phyloP scores from a whole-genome alignment of 202 grass and related monocot species.

The Setaria italica region DNA sequence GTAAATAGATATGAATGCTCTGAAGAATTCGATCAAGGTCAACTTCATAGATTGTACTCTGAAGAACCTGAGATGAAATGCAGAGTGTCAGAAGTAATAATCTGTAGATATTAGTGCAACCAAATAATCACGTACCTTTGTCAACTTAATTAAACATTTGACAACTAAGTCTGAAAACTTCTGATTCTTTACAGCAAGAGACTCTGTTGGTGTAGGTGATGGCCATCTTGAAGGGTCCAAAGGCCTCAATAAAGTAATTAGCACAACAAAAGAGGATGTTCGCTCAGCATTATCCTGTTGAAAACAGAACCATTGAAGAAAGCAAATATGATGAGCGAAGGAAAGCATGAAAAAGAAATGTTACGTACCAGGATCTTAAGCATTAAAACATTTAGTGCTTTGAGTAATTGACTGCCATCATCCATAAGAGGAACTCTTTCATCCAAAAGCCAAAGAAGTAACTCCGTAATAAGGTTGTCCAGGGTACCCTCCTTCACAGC shows the following conservation, averaged over 20 bases:
- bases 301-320: slow-evolving; percentile 42
- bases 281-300: slow-evolving; percentile 95
- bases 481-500: slow-evolving; percentile 90
- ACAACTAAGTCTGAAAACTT: slow-evolving; percentile 99
- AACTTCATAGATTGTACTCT: slow-evolving; percentile 93
- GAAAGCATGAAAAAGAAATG: slow-evolving; percentile 34
- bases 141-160: slow-evolving; percentile 99
- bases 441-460: slow-evolving; percentile 99
- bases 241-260: slow-evolving; percentile 92
- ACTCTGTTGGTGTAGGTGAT: slow-evolving; percentile 58
- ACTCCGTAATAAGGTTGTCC: slow-evolving; percentile 96
- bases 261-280: slow-evolving; percentile 93
- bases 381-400: slow-evolving; percentile 98
- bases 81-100: slow-evolving; percentile 30
- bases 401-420: slow-evolving; percentile 96
- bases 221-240: slow-evolving; percentile 96
- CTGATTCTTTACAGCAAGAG: slow-evolving; percentile 86
- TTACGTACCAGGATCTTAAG: slow-evolving; percentile 94
- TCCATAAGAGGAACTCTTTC: slow-evolving; percentile 99
- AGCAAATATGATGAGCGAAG: slow-evolving; percentile 25
- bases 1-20: slow-evolving; percentile 96
- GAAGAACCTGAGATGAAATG: slow-evolving; percentile 69
- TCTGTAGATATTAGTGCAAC: neutral
- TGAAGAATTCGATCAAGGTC: slow-evolving; percentile 98
- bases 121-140: slow-evolving; percentile 68